Conservation (phyloP, 768 basidiomycete species). For the Kwoniella mangroviensis region DNA sequence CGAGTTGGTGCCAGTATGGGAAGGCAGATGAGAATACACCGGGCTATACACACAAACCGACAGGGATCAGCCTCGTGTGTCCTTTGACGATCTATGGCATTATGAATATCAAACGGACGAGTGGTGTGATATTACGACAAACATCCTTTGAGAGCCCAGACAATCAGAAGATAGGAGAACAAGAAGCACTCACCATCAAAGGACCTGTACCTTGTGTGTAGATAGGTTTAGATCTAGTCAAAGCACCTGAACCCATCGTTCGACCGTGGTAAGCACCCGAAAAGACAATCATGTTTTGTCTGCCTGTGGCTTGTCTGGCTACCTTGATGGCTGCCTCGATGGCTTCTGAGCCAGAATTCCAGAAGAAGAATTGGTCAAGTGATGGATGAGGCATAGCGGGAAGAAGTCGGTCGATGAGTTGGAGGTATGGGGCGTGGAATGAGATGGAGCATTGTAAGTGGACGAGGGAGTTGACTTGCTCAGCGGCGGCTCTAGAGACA, state of each 20-base stretch:
- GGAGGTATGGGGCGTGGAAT: conserved; percentile 81
- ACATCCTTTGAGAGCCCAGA: conserved; percentile 57
- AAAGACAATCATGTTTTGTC: conserved; percentile 88
- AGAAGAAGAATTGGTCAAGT: conserved; percentile 94
- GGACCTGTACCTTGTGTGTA: conserved; percentile 80
- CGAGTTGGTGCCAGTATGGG: conserved; percentile 91
- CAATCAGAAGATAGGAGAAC: neutral
- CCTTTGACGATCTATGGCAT: neutral
- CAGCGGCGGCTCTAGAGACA: conserved; percentile 47
- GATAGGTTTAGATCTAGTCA: conserved; percentile 92
- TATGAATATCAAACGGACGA: neutral
- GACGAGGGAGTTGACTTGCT: conserved; percentile 47
- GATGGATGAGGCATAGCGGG: conserved; percentile 89
- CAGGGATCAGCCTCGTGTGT: neutral
- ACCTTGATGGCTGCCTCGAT: conserved; percentile 89
- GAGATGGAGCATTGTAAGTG: conserved; percentile 70
- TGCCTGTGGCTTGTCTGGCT: conserved; percentile 74
- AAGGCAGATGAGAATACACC: conserved; percentile 74
- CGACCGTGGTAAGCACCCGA: conserved; percentile 92
- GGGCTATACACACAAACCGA: conserved; percentile 10
- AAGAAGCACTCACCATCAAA: conserved; percentile 69
- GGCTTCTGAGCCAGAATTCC: conserved; percentile 95
- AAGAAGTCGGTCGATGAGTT: conserved; percentile 80
- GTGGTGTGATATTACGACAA: neutral
- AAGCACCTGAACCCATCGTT: conserved; percentile 88